Percentiles rank a stretch among this genome's conserved stretches.
phyloP scores from a whole-genome alignment of 805 yeast genomes.

The Wickerhamomyces hampshirensis region DNA sequence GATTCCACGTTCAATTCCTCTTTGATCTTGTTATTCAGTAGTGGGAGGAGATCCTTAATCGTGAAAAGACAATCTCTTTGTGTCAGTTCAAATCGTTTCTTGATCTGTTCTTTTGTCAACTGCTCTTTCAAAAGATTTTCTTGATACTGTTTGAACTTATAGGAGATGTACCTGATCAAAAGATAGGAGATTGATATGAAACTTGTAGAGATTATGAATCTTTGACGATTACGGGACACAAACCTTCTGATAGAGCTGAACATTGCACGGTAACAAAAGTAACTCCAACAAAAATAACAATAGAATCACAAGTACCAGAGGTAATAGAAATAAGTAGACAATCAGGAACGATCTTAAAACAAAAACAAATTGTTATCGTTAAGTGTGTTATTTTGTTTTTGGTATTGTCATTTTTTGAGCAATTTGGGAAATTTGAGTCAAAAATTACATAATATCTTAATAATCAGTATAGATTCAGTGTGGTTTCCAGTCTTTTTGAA shows the following conservation, averaged over 20 bases:
- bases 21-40: constrained; percentile 60
- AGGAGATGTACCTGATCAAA: constrained; percentile 36
- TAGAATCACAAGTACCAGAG: too few species aligned
- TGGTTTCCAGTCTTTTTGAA: too few species aligned
- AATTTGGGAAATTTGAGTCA: too few species aligned
- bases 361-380: constrained; percentile 1
- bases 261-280: too few species aligned
- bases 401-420: too few species aligned
- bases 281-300: too few species aligned
- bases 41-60: constrained; percentile 75
- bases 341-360: too few species aligned
- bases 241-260: constrained; percentile 25
- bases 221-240: constrained; percentile 39
- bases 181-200: constrained; percentile 41
- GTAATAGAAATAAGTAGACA: too few species aligned
- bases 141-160: constrained; percentile 45
- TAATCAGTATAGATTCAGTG: too few species aligned
- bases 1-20: constrained; percentile 64
- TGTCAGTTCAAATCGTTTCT: constrained; percentile 83
- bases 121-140: constrained; percentile 50
- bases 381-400: background rate
- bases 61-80: constrained; percentile 88
- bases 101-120: constrained; percentile 62
- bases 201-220: constrained; percentile 31
- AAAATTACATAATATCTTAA: too few species aligned